Evolutionary conservation across 805 yeast genomes (phyloP), one percentile per base, ranked within the genome.

Genomic region (Candida morakotiae): DNA sequence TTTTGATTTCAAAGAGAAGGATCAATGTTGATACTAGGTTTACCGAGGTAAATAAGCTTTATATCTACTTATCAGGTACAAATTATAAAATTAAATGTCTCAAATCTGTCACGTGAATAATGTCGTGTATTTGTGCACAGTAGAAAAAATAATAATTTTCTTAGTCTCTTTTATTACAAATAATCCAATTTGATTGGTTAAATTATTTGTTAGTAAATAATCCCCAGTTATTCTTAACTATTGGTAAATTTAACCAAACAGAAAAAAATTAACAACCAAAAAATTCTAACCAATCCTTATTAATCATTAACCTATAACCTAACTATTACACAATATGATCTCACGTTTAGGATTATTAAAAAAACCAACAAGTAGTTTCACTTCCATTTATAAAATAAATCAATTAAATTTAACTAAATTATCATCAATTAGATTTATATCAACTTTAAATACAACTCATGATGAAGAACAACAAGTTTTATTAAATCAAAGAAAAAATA

Each of bases 401-500:
- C 15, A 21, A 18, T 19, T 38, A 8, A 37, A 39, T 28, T 41
- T 38, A 28, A 24, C 39, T 15, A 25, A 31, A 18, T 34, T 41
- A 17, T 13, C 14, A 6, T 5, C 21, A 9, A 35, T 34, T 19
- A 56, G 64, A 51, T 40, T 42, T 29, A 40, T 62, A 21, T 47
- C 67, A 32, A 56, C 68, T 19, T 55, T 65, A 34, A 58, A 62
- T 48, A 73, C 87, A 34, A 65, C 86, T 24, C 69, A 71, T 28
- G 75, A 67, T 18, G 77, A 78, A 48, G 94, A 84, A 52, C 75
- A 83, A 47, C 75, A 74, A 24, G 71, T 88, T 39, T 74, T 91
- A 44, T 73, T 78, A 39, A 79, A 80, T 37, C 98, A 91, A 71
- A 80, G 98, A 64, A 76, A 71, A 48, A 76, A 79, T 67, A 82